Percentiles rank a stretch among this genome's conserved stretches.
These are phyloP conservation scores for Populus deltoides DNA, from an alignment of 345 rosid species.

Conservation along the genomic window DNA sequence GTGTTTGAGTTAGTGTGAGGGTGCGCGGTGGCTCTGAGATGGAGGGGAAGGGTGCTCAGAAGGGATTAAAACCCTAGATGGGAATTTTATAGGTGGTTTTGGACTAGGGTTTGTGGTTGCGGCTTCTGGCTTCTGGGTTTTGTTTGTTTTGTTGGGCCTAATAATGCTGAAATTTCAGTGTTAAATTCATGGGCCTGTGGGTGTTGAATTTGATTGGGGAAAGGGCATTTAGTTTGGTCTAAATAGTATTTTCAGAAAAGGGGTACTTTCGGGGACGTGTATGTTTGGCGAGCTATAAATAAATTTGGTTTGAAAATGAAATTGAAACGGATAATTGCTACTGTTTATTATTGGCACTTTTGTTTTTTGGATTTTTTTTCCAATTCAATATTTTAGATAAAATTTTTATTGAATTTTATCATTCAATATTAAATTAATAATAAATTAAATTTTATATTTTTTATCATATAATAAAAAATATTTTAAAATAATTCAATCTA, in stretches of 20 bases:
- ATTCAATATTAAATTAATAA: too few species aligned
- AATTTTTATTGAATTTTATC: too few species aligned
- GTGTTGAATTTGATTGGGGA: background rate
- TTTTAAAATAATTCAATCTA: too few species aligned
- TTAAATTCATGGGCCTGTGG: background rate
- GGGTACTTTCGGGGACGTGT: too few species aligned
- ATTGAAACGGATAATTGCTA: too few species aligned
- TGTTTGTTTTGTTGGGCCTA: background rate
- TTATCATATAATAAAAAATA: too few species aligned
- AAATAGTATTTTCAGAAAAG: background rate
- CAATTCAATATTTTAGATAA: too few species aligned
- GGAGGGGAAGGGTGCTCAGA: background rate
- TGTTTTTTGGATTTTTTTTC: too few species aligned
- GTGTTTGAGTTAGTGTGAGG: background rate
- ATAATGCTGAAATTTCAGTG: background rate
- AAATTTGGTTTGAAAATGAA: too few species aligned
- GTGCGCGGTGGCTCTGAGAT: background rate
- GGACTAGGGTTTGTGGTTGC: background rate
- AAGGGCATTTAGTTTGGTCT: background rate
- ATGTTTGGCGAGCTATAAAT: too few species aligned
- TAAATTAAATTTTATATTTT: too few species aligned
- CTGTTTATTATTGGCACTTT: too few species aligned
- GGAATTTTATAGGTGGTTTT: background rate
- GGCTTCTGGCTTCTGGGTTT: background rate
- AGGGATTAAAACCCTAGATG: background rate